These are phyloP conservation scores for Phytophthora cryptogea DNA, from an alignment of 352 stramenopile species.

Conservation along the genomic window DNA sequence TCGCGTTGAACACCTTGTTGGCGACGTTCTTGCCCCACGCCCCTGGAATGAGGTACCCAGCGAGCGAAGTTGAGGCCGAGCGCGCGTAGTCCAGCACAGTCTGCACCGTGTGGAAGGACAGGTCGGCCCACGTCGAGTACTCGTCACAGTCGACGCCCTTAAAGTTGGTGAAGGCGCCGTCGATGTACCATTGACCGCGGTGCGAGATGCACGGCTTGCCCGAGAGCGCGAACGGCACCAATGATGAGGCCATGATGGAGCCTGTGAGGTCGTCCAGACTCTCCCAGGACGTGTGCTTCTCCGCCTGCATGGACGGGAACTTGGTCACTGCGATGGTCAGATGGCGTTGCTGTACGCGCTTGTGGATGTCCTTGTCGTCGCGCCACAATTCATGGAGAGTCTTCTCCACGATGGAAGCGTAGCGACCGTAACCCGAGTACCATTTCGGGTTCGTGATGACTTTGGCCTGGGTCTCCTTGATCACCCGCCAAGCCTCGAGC, in stretches of 20 bases:
- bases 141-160: slow-evolving; percentile 63
- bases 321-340: slow-evolving; percentile 65
- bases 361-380: slow-evolving; percentile 50
- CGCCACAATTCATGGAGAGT: slow-evolving; percentile 62
- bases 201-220: slow-evolving; percentile 63
- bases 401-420: slow-evolving; percentile 54
- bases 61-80: slow-evolving; percentile 39
- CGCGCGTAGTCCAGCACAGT: slow-evolving; percentile 47
- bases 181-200: slow-evolving; percentile 72
- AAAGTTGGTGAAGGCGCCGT: slow-evolving; percentile 74
- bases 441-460: slow-evolving; percentile 50
- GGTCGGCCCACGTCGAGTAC: slow-evolving; percentile 62
- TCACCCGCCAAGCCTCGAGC: slow-evolving; percentile 49
- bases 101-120: slow-evolving; percentile 60
- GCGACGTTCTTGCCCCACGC: slow-evolving; percentile 49
- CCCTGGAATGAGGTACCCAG: slow-evolving; percentile 43
- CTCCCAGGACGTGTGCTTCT: slow-evolving; percentile 59
- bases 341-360: slow-evolving; percentile 44
- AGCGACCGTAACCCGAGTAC: slow-evolving; percentile 73
- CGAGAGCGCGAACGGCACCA: slow-evolving; percentile 73
- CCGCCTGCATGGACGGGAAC: slow-evolving; percentile 60
- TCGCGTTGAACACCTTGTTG: slow-evolving; percentile 46
- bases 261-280: slow-evolving; percentile 62
- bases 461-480: slow-evolving; percentile 53
- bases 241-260: slow-evolving; percentile 68